These are phyloP conservation scores for Neodidymelliopsis sp. DNA, from an alignment of 2,329 filamentous ascomycete genomes.

Conservation along the genomic window DNA sequence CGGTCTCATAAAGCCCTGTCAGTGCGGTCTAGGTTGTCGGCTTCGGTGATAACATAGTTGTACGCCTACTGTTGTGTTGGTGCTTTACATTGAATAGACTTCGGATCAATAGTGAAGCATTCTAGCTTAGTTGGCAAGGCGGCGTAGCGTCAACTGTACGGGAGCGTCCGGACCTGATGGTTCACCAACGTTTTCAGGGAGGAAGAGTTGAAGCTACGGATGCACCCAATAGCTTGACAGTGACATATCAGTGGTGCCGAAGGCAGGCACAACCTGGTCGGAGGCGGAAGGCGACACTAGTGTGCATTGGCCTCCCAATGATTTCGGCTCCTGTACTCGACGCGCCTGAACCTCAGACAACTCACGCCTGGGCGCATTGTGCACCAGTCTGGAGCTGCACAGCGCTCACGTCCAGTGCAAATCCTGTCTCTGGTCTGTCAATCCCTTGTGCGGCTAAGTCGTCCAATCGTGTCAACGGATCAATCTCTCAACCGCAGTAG, in stretches of 20 bases:
- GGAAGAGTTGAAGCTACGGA: not conserved
- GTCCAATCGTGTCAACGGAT: not conserved
- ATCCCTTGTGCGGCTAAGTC: slow-evolving; percentile 13
- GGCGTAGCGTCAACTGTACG: slow-evolving; percentile 1
- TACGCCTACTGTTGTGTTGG: too few relatives aligned
- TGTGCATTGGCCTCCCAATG: slow-evolving; percentile 9
- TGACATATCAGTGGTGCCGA: slow-evolving; percentile 11
- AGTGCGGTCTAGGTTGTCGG: too few relatives aligned
- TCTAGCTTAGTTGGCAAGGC: not conserved
- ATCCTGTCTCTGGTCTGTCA: slow-evolving; percentile 1
- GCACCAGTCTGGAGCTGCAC: slow-evolving; percentile 6
- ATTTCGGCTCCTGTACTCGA: not conserved
- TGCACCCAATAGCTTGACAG: slow-evolving; percentile 1
- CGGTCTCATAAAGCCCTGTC: too few relatives aligned
- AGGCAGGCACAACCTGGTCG: slow-evolving; percentile 12
- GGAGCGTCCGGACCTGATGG: not conserved
- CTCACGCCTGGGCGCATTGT: slow-evolving; percentile 11
- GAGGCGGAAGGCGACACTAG: slow-evolving; percentile 3
- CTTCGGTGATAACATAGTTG: too few relatives aligned
- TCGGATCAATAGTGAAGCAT: not conserved
- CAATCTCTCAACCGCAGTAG: slow-evolving; percentile 1
- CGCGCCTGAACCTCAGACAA: slow-evolving; percentile 18
- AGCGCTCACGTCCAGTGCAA: slow-evolving; percentile 2
- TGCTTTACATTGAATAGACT: not conserved
- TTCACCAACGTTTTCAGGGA: not conserved